Evolutionary conservation across 2,329 filamentous ascomycete genomes (phyloP).

Genomic region (Metarhizium album): DNA sequence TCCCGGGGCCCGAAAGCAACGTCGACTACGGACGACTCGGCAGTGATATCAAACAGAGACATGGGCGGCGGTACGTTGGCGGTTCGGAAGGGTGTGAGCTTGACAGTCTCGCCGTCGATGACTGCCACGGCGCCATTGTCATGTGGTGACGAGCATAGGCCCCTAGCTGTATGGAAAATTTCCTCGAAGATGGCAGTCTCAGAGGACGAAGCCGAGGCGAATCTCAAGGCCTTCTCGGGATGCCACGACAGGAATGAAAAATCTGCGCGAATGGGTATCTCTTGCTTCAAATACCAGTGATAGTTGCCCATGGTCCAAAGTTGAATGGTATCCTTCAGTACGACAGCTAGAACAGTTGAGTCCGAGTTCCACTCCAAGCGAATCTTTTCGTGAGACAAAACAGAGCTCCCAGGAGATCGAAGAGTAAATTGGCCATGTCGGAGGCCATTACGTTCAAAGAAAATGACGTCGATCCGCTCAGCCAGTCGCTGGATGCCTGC

Average conservation of each 20-base stretch:
- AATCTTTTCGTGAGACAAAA: slow-evolving; percentile 46
- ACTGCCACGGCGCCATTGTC: slow-evolving; percentile 75
- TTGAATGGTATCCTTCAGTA: slow-evolving; percentile 64
- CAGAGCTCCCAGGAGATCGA: slow-evolving; percentile 48
- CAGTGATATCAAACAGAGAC: slow-evolving; percentile 63
- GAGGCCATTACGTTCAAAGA: slow-evolving; percentile 95
- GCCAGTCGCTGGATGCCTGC: slow-evolving; percentile 69
- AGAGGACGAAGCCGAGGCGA: slow-evolving; percentile 44
- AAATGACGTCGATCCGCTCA: slow-evolving; percentile 69
- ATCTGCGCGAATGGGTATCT: slow-evolving; percentile 42
- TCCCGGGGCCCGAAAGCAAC: slow-evolving; percentile 60
- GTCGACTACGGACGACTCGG: slow-evolving; percentile 57
- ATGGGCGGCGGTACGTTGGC: slow-evolving; percentile 90
- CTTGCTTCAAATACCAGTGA: slow-evolving; percentile 95
- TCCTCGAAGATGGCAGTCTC: slow-evolving; percentile 53
- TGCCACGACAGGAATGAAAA: slow-evolving; percentile 57
- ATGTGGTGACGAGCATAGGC: slow-evolving; percentile 57
- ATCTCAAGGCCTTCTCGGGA: slow-evolving; percentile 66
- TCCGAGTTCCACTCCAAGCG: slow-evolving; percentile 80
- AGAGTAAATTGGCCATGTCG: slow-evolving; percentile 92
- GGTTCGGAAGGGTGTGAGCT: slow-evolving; percentile 73
- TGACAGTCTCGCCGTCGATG: slow-evolving; percentile 69
- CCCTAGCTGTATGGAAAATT: slow-evolving; percentile 55
- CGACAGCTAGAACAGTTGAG: slow-evolving; percentile 81
- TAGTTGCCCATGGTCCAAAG: slow-evolving; percentile 98